phyloP scores from a whole-genome alignment of 345 rosid species.

The Rhodomyrtus tomentosa region DNA sequence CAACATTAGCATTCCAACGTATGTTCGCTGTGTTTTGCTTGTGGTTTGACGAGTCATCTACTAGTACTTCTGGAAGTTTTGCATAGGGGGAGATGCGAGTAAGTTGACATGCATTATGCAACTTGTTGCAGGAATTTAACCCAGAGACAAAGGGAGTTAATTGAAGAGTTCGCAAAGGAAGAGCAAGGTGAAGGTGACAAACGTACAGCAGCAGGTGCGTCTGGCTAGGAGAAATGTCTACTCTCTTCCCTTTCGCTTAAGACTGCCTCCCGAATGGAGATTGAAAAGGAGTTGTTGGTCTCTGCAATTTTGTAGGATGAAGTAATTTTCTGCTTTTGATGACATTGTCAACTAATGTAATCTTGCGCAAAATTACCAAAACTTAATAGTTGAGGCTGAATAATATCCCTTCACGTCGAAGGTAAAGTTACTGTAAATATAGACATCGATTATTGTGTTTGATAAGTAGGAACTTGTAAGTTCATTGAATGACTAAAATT shows the following conservation, averaged over 20 bases:
- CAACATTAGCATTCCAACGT: slow-evolving; percentile 87
- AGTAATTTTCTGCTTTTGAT: not conserved
- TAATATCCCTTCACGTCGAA: not conserved
- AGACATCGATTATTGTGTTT: not conserved
- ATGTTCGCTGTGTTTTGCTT: slow-evolving; percentile 10
- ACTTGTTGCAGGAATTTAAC: slow-evolving; percentile 49
- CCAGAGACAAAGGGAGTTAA: slow-evolving; percentile 73
- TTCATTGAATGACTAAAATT: not conserved
- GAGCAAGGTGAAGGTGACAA: slow-evolving; percentile 66
- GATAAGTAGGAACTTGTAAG: not conserved
- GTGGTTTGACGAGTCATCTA: not conserved
- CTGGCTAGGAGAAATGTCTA: slow-evolving; percentile 13
- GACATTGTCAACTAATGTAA: not conserved
- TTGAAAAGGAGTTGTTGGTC: not conserved
- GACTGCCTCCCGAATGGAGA: not conserved
- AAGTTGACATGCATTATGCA: not conserved
- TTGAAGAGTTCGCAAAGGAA: slow-evolving; percentile 88
- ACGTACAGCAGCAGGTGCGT: slow-evolving; percentile 71
- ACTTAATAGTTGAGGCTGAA: not conserved
- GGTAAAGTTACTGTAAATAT: not conserved
- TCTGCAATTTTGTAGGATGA: slow-evolving; percentile 1
- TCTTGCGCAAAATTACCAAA: not conserved
- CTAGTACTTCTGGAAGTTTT: not conserved
- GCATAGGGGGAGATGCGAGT: not conserved
- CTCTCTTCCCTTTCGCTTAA: not conserved